Base-by-base conservation (phyloP, 176 grass and related monocot species). In the Saccharum officinarum region DNA sequence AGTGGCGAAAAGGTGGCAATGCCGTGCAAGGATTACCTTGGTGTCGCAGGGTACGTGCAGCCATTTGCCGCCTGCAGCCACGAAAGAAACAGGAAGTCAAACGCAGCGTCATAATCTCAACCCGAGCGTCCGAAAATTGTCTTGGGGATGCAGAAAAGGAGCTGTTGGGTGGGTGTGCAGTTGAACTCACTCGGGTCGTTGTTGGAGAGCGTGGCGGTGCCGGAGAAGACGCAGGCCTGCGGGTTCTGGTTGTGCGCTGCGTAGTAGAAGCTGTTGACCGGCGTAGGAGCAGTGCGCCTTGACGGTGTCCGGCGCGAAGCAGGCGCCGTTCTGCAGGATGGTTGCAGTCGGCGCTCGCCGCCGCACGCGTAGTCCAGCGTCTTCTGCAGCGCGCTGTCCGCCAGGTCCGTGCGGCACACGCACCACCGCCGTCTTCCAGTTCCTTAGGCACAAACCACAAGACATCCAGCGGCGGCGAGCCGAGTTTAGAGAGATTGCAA, bases 191-290 rank as follows among this genome's bases (percentile, higher is more conserved):
- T 98, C 14, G 95, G 95, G 80, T 98, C 95, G 57, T 23, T 83
- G 67, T 3, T 65, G 80, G 59, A 33, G 80, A 82, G 34, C 15
- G n/a, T 0, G 49, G 95, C 73, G 75, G 76, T 83, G 79, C 83
- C 80, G 37, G 93, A 62, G 90, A 98, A 98, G 83, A 84, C 67
- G 84, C 95, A 98, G 50, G 93, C 89, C 22, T 77, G 76, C 6
- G 87, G 33, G 80, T 84, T 47, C 78, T 95, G 95, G 60, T 82
- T 90, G 50, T 93, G 44, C 85, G 85, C 87, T 98, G 95, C n/a
- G n/a, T n/a, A n/a, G 89, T 85, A 98, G 86, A 83, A 98, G 83
- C 93, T 95, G 86, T 98, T 98, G 80, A 86, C n/a, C 95, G 80
- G 95, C 93, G 86, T 98, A 98, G 72, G 87, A 93, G 91, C 95